Percentiles rank a stretch among this genome's conserved stretches.
Conservation (phyloP, 495 filamentous ascomycete genomes). For the Hypoxylon perforatum region DNA sequence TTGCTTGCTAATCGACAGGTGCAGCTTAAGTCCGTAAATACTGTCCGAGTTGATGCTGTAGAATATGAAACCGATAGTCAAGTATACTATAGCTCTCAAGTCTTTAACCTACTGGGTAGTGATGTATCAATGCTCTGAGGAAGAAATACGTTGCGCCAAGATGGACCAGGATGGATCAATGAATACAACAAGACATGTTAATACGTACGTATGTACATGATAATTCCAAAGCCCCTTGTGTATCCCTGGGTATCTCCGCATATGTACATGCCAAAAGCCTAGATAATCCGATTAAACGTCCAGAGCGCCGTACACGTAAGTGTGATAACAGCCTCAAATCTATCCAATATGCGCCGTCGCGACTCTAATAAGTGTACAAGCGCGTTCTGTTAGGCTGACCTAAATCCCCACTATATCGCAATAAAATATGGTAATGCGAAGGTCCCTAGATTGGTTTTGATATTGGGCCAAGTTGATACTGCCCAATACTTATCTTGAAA, state of each 20-base stretch:
- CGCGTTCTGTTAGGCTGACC: not conserved
- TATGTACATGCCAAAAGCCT: slow-evolving; percentile 12
- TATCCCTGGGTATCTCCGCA: slow-evolving; percentile 27
- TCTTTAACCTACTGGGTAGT: no score
- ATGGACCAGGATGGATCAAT: no score
- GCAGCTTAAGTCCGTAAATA: no score
- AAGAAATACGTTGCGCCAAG: no score
- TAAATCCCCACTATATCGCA: not conserved
- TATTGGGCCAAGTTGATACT: not conserved
- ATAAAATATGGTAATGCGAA: not conserved
- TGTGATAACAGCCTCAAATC: not conserved
- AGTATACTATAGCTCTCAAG: no score
- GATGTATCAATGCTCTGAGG: no score
- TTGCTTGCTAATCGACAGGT: no score
- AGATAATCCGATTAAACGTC: not conserved
- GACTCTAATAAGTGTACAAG: not conserved
- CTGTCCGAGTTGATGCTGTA: no score
- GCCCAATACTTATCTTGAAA: not conserved
- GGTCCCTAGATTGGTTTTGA: not conserved
- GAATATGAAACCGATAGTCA: not conserved
- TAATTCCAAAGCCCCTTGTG: slow-evolving; percentile 12
- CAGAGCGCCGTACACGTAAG: slow-evolving; percentile 11
- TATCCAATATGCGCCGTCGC: not conserved
- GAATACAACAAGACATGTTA: no score
- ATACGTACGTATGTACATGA: slow-evolving; percentile 8